Evolutionary conservation across 441 rosid species (phyloP).

Genomic region (Daphne laureola): DNA sequence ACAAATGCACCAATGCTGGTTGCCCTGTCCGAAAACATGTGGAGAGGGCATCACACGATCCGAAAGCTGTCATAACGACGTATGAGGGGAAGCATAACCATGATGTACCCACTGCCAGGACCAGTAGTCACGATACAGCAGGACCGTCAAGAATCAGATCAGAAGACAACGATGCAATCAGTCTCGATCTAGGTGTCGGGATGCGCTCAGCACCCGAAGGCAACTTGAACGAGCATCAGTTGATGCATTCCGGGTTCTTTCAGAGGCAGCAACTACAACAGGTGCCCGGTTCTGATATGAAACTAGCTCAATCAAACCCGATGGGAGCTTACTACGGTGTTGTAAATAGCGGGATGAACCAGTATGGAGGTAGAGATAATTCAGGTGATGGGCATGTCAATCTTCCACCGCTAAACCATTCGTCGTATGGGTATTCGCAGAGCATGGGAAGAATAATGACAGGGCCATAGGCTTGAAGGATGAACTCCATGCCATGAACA

Average conservation of each 20-base stretch:
- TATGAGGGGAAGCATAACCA: slow-evolving; percentile 98
- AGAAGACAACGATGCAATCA: slow-evolving; percentile 50
- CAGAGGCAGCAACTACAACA: slow-evolving; percentile 23
- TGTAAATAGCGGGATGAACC: slow-evolving; percentile 43
- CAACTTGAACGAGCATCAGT: slow-evolving; percentile 40
- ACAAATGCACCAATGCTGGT: slow-evolving; percentile 88
- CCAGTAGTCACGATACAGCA: slow-evolving; percentile 50
- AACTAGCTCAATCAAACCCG: slow-evolving; percentile 38
- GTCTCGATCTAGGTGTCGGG: slow-evolving; percentile 95
- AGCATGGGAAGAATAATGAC: slow-evolving; percentile 64
- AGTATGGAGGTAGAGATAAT: slow-evolving; percentile 44
- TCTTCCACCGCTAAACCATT: slow-evolving; percentile 39
- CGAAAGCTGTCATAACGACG: slow-evolving; percentile 93
- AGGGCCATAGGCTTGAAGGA: slow-evolving; percentile 47
- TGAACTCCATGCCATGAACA: slow-evolving; percentile 9
- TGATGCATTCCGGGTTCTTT: slow-evolving; percentile 26
- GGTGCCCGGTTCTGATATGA: slow-evolving; percentile 40
- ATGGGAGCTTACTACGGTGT: slow-evolving; percentile 39
- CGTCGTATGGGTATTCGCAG: slow-evolving; percentile 58
- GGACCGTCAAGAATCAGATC: slow-evolving; percentile 43
- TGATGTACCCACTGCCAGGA: slow-evolving; percentile 74
- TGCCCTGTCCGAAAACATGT: slow-evolving; percentile 97
- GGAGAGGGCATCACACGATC: slow-evolving; percentile 97
- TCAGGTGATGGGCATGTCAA: slow-evolving; percentile 37
- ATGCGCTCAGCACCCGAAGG: slow-evolving; percentile 46